Evolutionary conservation across 306 rosid genomes (phyloP).

Genomic region (Heteromeles arbutifolia): DNA sequence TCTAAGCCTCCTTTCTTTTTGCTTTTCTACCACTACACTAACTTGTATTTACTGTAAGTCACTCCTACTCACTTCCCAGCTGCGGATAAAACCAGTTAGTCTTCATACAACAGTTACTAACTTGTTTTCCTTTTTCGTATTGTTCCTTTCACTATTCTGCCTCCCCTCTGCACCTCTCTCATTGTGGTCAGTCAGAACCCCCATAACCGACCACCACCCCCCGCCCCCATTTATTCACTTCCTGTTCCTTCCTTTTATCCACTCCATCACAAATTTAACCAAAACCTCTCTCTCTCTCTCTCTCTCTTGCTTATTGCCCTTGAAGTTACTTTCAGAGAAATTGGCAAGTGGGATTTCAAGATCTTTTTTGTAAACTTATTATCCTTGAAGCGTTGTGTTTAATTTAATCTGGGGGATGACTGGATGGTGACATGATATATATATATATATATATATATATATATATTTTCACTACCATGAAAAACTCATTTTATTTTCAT

Average conservation of each 20-base stretch:
- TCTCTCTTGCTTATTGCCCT: constrained; percentile 14
- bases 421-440: constrained; percentile 24
- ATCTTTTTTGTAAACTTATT: constrained; percentile 11
- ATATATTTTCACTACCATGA: constrained; percentile 31
- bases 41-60: not conserved
- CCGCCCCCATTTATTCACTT: constrained; percentile 32
- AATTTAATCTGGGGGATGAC: constrained; percentile 18
- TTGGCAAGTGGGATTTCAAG: constrained; percentile 30
- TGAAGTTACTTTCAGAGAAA: not conserved
- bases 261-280: constrained; percentile 11
- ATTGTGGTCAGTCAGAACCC: constrained; percentile 17
- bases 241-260: constrained; percentile 11
- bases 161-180: constrained; percentile 25
- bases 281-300: not conserved
- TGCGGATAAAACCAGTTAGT: not conserved
- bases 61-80: not conserved
- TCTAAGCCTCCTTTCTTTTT: not conserved
- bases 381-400: not conserved
- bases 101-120: not conserved
- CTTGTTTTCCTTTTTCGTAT: constrained; percentile 41
- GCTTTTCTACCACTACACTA: not conserved
- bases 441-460: too few relatives aligned
- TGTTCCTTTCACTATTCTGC: constrained; percentile 72
- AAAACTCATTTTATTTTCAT: constrained; percentile 26
- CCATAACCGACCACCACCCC: constrained; percentile 10